Conservation (phyloP, 306 rosid genomes). For the Inga oerstediana region DNA sequence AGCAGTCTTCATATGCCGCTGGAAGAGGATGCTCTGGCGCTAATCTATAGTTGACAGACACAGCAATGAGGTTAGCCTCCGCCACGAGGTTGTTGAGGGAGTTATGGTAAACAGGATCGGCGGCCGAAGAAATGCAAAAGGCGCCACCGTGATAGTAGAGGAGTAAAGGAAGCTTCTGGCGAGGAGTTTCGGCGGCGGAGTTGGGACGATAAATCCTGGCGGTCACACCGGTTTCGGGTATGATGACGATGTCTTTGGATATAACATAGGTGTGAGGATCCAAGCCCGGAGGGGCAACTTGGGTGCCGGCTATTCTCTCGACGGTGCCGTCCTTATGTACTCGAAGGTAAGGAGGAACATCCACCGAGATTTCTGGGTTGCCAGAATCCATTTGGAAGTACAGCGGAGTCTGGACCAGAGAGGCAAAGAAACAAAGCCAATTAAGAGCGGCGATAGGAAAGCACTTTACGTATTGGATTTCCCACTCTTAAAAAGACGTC, state of each 20-base stretch:
- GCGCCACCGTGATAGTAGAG: conserved; percentile 89
- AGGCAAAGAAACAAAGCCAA: neutral
- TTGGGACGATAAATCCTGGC: conserved; percentile 67
- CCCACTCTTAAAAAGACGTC: neutral
- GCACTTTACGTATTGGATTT: neutral
- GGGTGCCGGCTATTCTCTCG: conserved; percentile 63
- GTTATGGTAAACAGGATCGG: conserved; percentile 75
- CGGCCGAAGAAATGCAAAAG: conserved; percentile 59
- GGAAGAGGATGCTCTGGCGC: conserved; percentile 89
- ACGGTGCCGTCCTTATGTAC: conserved; percentile 62
- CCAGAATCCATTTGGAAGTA: conserved; percentile 43
- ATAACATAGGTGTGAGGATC: conserved; percentile 62
- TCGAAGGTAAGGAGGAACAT: conserved; percentile 73
- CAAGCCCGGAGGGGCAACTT: conserved; percentile 52
- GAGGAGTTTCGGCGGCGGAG: neutral
- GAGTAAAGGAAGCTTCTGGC: conserved; percentile 55
- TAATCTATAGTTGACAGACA: conserved; percentile 68
- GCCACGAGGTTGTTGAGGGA: conserved; percentile 65
- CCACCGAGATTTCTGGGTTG: conserved; percentile 42
- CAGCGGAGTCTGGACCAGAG: neutral
- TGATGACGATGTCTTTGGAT: conserved; percentile 68
- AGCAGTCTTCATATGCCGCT: conserved; percentile 65
- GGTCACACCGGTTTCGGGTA: conserved; percentile 57
- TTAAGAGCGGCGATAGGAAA: no score
- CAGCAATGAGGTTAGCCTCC: conserved; percentile 51